Base-by-base conservation (phyloP, 495 filamentous ascomycete genomes). In the Evansstolkia leycettana region DNA sequence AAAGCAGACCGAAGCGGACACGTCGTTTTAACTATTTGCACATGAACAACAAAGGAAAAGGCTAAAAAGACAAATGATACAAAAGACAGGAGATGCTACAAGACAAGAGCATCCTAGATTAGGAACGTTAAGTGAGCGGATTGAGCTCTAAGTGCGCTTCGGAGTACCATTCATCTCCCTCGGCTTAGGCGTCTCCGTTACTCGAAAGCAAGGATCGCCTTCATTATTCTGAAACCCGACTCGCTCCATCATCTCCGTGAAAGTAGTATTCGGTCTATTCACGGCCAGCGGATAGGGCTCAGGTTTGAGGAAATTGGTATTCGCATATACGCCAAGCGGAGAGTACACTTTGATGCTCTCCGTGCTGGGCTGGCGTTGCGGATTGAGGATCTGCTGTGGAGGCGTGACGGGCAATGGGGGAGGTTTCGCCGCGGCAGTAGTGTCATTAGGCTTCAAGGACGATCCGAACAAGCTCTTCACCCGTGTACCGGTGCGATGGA, bases 341-440 rank as follows among this genome's bases (percentile, higher is more conserved):
- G 77, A 73, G 54, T 80, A 84, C 10, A 86, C 67, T 42, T 75
- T 73, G 47, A 84, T 84, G 54, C 72, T 78, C 51, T 80, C 74
- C 20, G 58, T 70, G 44, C 76, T 80, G 1, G 66, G 62, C 47
- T 75, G 65, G 2, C 72, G 60, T 28, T 64, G 40, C 20, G 23
- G 29, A n/a, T n/a, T n/a, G 16, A 18, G 18, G 14, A 34, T 42
- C 17, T 34, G 50, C n/a, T 41, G 36, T 3, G 59, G 52, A 0
- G 58, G 53, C 16, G 62, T 54, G 25, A 57, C 29, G 1, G 58
- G 57, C 28, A 46, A 13, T 30, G 51, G 41, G 36, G 40, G 48
- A 19, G 17, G 26, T 13, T 28, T 35, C 18, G 26, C 30, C 29
- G 15, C 34, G 28, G 10, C n/a, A n/a, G n/a, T n/a, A n/a, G n/a